These are phyloP conservation scores for Dryadomyces quercus-mongolicae DNA, from an alignment of 2,329 filamentous ascomycete genomes.

Conservation along the genomic window DNA sequence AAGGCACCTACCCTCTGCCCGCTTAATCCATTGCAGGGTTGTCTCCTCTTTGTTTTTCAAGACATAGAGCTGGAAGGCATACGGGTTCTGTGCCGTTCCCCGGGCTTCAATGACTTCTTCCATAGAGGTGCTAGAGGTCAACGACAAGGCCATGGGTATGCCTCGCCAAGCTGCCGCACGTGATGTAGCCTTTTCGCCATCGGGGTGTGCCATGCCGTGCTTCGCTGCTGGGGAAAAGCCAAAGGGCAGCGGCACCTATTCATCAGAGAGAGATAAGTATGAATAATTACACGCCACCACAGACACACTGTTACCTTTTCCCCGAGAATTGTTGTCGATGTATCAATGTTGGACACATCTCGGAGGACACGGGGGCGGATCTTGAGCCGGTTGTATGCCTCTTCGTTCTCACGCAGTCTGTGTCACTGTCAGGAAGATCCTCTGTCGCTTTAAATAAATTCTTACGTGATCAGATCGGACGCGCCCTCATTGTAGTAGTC, in stretches of 20 bases:
- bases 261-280: neutral
- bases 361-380: slow-evolving; percentile 31
- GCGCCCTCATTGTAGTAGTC: slow-evolving; percentile 48
- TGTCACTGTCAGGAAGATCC: neutral
- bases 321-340: slow-evolving; percentile 31
- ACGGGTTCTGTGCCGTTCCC: slow-evolving; percentile 22
- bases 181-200: slow-evolving; percentile 37
- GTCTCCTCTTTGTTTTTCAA: slow-evolving; percentile 30
- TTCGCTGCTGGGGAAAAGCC: slow-evolving; percentile 41
- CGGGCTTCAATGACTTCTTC: slow-evolving; percentile 31
- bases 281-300: no score
- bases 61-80: slow-evolving; percentile 41
- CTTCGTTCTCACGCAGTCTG: slow-evolving; percentile 36
- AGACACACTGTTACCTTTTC: slow-evolving; percentile 15
- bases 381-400: slow-evolving; percentile 36
- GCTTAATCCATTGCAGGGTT: slow-evolving; percentile 24
- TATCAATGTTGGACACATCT: slow-evolving; percentile 25
- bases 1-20: neutral
- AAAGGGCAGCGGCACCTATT: slow-evolving; percentile 24
- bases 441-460: neutral
- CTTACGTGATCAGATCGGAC: slow-evolving; percentile 36
- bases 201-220: slow-evolving; percentile 36
- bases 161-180: slow-evolving; percentile 29
- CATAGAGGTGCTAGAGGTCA: slow-evolving; percentile 30
- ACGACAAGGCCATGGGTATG: slow-evolving; percentile 34